Evolutionary conservation across 1,284 basidiomycete species (phyloP).

Genomic region (Cryptococcus depauperatus): DNA sequence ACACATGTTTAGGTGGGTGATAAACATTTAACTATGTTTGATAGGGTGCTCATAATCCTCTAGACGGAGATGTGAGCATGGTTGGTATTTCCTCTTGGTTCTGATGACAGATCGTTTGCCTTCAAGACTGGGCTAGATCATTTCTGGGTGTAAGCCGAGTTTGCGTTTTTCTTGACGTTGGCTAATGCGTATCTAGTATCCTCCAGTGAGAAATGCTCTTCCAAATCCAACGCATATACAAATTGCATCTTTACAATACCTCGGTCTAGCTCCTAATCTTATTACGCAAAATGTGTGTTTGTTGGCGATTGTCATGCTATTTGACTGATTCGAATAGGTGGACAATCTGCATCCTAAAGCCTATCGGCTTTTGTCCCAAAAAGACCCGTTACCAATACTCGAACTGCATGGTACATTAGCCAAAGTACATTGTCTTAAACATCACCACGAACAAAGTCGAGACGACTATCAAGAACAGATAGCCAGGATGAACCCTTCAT

Average conservation of each 20-base stretch:
- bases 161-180: no score
- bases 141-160: conserved; percentile 49
- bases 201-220: conserved; percentile 64
- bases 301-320: not conserved
- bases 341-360: conserved; percentile 81
- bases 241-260: conserved; percentile 68
- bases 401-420: conserved; percentile 85
- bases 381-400: conserved; percentile 51
- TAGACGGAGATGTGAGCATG: not conserved
- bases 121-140: conserved; percentile 60
- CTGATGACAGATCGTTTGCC: not conserved
- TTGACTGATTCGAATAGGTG: conserved; percentile 47
- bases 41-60: not conserved
- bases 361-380: conserved; percentile 34
- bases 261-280: conserved; percentile 55
- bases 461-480: conserved; percentile 66
- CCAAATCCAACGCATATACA: conserved; percentile 84
- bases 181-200: conserved; percentile 48
- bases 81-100: no score
- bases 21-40: not conserved
- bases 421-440: conserved; percentile 62
- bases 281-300: conserved; percentile 67
- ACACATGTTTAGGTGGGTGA: conserved; percentile 57
- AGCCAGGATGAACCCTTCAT: conserved; percentile 64
- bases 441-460: conserved; percentile 60